phyloP scores from a whole-genome alignment of 225 moss, liverwort and hornwort genomes.

The Sphagnum tenellum region DNA sequence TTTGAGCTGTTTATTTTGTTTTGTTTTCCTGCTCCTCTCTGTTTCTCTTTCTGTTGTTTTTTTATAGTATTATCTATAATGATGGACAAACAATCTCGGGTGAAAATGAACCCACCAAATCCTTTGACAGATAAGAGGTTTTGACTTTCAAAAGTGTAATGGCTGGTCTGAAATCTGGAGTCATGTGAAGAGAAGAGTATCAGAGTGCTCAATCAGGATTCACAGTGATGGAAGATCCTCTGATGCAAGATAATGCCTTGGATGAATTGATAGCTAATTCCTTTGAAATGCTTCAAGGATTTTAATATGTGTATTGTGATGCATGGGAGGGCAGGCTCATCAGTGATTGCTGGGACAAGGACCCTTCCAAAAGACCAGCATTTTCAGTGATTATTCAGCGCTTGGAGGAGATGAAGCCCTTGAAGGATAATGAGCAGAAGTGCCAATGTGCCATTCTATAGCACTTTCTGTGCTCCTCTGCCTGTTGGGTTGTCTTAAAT shows the following conservation, averaged over 20 bases:
- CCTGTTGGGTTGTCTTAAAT: too few relatives aligned
- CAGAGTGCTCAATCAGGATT: too few relatives aligned
- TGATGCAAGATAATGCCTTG: background rate
- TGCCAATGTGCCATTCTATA: constrained; percentile 30
- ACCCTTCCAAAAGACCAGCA: constrained; percentile 24
- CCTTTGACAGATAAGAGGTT: background rate
- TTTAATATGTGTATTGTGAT: background rate
- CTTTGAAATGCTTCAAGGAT: too few relatives aligned
- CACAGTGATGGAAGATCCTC: background rate
- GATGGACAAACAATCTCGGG: background rate
- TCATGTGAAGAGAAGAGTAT: too few relatives aligned
- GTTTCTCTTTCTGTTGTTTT: background rate
- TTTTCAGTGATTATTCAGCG: constrained; percentile 26
- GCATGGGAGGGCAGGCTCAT: constrained; percentile 22
- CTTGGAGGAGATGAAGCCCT: constrained; percentile 14
- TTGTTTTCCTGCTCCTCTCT: background rate
- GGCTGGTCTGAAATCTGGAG: background rate
- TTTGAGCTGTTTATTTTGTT: too few relatives aligned
- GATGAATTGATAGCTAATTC: too few relatives aligned
- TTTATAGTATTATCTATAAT: too few relatives aligned
- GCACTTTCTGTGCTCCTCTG: background rate
- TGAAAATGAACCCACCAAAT: background rate
- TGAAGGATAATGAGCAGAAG: constrained; percentile 10
- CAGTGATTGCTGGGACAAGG: constrained; percentile 27
- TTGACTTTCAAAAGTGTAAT: too few relatives aligned